Percentiles rank a stretch among this genome's conserved stretches.
Conservation (phyloP, 2,329 filamentous ascomycete species). For the Xylariaceae sp. region DNA sequence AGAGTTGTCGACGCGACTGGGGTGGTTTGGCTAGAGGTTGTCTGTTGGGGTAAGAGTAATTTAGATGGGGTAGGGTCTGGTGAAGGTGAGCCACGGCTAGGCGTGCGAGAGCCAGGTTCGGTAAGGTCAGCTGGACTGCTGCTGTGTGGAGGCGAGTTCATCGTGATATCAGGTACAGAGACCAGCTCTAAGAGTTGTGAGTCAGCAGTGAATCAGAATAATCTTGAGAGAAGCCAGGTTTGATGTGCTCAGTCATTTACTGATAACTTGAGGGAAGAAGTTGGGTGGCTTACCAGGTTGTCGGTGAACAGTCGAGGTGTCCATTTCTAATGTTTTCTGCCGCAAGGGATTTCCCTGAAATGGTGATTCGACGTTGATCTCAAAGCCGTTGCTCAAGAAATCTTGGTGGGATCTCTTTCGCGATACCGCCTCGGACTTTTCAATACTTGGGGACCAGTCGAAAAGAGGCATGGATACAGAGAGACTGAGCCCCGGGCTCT, state of each 20-base stretch:
- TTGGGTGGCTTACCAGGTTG: slow-evolving; percentile 15
- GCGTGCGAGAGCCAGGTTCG: slow-evolving; percentile 39
- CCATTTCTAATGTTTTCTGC: slow-evolving; percentile 10
- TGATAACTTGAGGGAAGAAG: not conserved
- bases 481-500: slow-evolving; percentile 9
- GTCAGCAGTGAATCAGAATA: not conserved
- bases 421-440: slow-evolving; percentile 37
- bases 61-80: slow-evolving; percentile 26
- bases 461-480: slow-evolving; percentile 41
- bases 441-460: slow-evolving; percentile 43
- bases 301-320: slow-evolving; percentile 9
- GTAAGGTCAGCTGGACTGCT: slow-evolving; percentile 34
- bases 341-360: slow-evolving; percentile 13
- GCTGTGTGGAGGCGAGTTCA: slow-evolving; percentile 21
- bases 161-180: slow-evolving; percentile 15
- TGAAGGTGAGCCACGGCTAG: slow-evolving; percentile 32
- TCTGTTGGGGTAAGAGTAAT: slow-evolving; percentile 9
- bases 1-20: slow-evolving; percentile 5
- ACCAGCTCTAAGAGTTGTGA: not conserved
- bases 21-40: slow-evolving; percentile 5
- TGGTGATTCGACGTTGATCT: slow-evolving; percentile 7
- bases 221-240: too few relatives aligned
- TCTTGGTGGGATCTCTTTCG: slow-evolving; percentile 46
- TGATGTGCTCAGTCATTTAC: not conserved
- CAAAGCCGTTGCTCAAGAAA: slow-evolving; percentile 27